Evolutionary conservation across 352 stramenopile species (phyloP), one percentile per base, ranked within the genome.

Genomic region (Phytophthora aleatoria): DNA sequence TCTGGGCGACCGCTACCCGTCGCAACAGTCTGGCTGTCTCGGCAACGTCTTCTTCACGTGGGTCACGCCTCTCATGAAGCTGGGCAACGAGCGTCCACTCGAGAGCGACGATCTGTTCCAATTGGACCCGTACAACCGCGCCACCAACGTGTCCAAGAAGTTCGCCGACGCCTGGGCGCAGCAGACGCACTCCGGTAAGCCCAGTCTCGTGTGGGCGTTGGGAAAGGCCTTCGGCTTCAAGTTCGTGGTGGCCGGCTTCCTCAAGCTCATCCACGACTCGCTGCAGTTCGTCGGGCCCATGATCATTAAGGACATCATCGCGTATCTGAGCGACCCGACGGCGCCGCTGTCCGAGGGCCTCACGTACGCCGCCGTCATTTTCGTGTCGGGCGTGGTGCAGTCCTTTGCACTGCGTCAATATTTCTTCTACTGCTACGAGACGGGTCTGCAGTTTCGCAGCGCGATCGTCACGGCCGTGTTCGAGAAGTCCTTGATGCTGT

Each of bases 371-470:
- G 73, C 30, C 7, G 61, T 92, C 16, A 79, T 96, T 53, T 93
- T 96, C 35, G 73, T 79, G 24, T 64, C 82, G 28, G 86, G 86
- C 30, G 76, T 96, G 31, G 59, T 91, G 12, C 85, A 94, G 72
- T 91, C 81, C 43, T 94, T 94, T 49, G 58, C 74, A 42, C 69
- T 94, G 56, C 83, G 85, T 3, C 69, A 94, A 24, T 96, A 96
- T 71, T 92, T 94, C 64, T 94, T 94, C 72, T 83, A 91, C 62
- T 93, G 87, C 69, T 94, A 89, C 49, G 81, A 93, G 63, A 85
- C 77, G 8, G 87, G 87, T 24, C 64, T 92, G 72, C 82, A 80
- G n/a, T 61, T 94, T 51, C 85, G 87, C 62, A 90, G 79, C 26
- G 85, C 85, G 6, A 75, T 94, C 50, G 69, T 79, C 45, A 92